A percentile compares a stretch with the other conserved stretches of the same genome.
Conservation (phyloP, 495 filamentous ascomycete genomes). For the Pseudomonodictys pantanalensis region DNA sequence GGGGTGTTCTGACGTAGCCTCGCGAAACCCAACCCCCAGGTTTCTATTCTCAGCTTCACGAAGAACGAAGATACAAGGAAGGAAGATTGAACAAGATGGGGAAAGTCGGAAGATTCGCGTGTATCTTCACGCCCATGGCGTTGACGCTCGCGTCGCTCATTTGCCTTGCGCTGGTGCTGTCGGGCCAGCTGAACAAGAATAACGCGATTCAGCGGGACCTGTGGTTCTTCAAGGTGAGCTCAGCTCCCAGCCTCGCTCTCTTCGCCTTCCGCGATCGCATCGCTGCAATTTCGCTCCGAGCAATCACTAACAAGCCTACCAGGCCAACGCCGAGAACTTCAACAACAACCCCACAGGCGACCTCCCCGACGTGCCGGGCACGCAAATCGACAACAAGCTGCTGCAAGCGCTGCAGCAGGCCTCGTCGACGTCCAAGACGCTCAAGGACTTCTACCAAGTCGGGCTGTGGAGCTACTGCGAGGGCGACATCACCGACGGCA, state of each 20-base stretch:
- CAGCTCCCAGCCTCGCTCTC: neutral
- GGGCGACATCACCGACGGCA: slow-evolving; percentile 51
- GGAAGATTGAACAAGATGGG: slow-evolving; percentile 52
- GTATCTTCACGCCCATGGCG: slow-evolving; percentile 75
- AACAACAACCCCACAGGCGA: slow-evolving; percentile 18
- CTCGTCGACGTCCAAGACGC: slow-evolving; percentile 35
- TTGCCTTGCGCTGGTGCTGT: slow-evolving; percentile 67
- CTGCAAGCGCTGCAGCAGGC: slow-evolving; percentile 31
- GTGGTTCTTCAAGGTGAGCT: slow-evolving; percentile 67
- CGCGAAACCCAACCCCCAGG: no score
- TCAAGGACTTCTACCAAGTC: slow-evolving; percentile 77
- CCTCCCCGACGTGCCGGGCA: neutral
- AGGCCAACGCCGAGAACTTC: slow-evolving; percentile 39
- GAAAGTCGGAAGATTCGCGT: slow-evolving; percentile 71
- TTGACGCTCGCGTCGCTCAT: slow-evolving; percentile 71
- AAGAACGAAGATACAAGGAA: no score
- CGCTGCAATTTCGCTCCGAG: neutral
- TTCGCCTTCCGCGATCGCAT: neutral
- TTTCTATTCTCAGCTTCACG: no score
- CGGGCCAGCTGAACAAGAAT: slow-evolving; percentile 68
- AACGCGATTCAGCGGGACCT: slow-evolving; percentile 50
- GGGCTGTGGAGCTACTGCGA: slow-evolving; percentile 86
- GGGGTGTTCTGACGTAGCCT: no score
- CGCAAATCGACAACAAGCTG: slow-evolving; percentile 36
- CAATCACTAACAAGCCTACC: slow-evolving; percentile 9